Evolutionary conservation across 768 basidiomycete genomes (phyloP).

Genomic region (Boletus subparvulus): DNA sequence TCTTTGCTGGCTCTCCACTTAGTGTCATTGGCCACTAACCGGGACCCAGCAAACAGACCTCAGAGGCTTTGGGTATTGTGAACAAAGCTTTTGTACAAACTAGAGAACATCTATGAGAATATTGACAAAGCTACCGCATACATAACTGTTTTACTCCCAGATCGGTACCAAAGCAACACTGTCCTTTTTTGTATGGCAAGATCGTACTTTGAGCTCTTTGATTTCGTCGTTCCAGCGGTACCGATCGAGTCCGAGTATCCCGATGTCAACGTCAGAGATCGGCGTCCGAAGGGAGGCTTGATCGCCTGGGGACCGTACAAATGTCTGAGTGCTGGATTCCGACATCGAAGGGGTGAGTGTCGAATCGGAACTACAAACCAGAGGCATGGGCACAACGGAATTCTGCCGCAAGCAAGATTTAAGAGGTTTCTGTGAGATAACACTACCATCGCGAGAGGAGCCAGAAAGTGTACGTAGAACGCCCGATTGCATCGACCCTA

Average conservation of each 20-base stretch:
- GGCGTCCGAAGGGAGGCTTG: constrained; percentile 18
- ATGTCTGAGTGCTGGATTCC: not conserved
- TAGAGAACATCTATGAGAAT: too few relatives aligned
- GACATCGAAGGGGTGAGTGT: constrained; percentile 2
- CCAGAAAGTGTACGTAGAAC: not conserved
- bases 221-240: constrained; percentile 21
- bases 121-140: not conserved
- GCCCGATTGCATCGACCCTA: not conserved
- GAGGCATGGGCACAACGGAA: not conserved
- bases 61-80: not conserved
- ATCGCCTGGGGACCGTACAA: constrained; percentile 4
- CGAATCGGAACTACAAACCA: not conserved
- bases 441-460: not conserved
- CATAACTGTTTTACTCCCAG: not conserved
- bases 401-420: constrained; percentile 15
- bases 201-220: constrained; percentile 10
- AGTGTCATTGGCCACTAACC: not conserved
- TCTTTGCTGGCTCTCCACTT: constrained; percentile 9
- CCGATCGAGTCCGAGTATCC: constrained; percentile 28
- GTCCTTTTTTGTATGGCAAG: constrained; percentile 22
- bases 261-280: constrained; percentile 16
- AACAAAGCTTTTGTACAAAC: too few relatives aligned
- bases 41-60: constrained; percentile 16
- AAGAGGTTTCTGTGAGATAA: constrained; percentile 4
- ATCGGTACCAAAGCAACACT: constrained; percentile 21